These are phyloP conservation scores for Penicillium sp. DNA, from an alignment of 2,329 filamentous ascomycete genomes.

Conservation along the genomic window DNA sequence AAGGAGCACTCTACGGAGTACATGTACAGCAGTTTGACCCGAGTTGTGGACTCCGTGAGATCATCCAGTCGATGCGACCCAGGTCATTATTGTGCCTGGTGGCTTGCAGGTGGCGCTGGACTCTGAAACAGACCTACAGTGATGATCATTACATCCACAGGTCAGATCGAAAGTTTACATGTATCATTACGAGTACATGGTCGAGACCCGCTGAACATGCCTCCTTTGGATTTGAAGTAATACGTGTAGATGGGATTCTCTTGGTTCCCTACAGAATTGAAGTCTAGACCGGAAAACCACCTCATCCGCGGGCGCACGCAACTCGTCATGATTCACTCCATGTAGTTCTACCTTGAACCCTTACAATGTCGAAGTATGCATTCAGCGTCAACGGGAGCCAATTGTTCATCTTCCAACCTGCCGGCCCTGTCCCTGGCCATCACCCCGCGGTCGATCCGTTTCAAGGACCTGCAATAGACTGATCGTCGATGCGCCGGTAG, in stretches of 20 bases:
- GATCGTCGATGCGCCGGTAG: background rate
- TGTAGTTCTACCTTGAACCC: no score
- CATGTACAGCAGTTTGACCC: background rate
- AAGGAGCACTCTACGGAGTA: no score
- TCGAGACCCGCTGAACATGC: background rate
- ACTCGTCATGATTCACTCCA: no score
- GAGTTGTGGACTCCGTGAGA: background rate
- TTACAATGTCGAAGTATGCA: background rate
- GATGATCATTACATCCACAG: conserved; percentile 3
- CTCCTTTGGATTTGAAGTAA: no score
- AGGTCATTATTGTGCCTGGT: conserved; percentile 6
- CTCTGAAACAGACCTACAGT: conserved; percentile 9
- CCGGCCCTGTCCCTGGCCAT: background rate
- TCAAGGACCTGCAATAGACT: background rate
- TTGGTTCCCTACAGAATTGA: no score
- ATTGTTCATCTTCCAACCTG: background rate
- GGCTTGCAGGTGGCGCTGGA: conserved; percentile 10
- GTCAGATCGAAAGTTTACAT: background rate
- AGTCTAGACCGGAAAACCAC: no score
- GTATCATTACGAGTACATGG: background rate
- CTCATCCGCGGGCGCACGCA: no score
- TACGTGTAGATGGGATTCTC: no score
- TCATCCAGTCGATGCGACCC: background rate
- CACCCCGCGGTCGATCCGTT: background rate
- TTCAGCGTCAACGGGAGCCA: background rate